Percentiles rank a stretch among this genome's conserved stretches.
Conservation (phyloP, 1,284 basidiomycete genomes). For the Puccinia polysora region DNA sequence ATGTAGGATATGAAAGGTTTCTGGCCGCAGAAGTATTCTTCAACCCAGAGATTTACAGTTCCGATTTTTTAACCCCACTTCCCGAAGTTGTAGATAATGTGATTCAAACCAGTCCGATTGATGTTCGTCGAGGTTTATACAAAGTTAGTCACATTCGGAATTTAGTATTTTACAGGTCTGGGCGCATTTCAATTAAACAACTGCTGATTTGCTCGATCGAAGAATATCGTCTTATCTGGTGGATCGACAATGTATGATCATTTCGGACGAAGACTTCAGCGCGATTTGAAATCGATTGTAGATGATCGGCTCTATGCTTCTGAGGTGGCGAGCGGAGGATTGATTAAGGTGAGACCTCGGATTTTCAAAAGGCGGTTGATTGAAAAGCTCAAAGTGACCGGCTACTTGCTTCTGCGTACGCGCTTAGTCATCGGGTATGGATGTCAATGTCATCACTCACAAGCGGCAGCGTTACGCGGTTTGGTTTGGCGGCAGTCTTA, state of each 20-base stretch:
- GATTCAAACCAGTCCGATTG: slow-evolving; percentile 92
- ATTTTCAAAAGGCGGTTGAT: no score
- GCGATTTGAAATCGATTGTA: slow-evolving; percentile 89
- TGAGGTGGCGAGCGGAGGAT: slow-evolving; percentile 69
- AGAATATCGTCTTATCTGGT: slow-evolving; percentile 90
- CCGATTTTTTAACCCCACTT: slow-evolving; percentile 94
- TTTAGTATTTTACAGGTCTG: neutral
- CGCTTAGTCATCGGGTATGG: slow-evolving; percentile 45
- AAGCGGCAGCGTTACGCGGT: slow-evolving; percentile 97
- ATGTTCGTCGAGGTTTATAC: slow-evolving; percentile 87
- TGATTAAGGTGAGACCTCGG: slow-evolving; percentile 69
- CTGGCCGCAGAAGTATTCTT: slow-evolving; percentile 99
- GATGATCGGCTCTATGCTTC: slow-evolving; percentile 80
- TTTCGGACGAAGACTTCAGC: slow-evolving; percentile 90
- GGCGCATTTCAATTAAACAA: neutral
- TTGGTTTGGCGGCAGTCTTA: slow-evolving; percentile 93
- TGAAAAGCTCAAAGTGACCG: no score
- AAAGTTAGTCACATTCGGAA: slow-evolving; percentile 63
- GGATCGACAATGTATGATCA: slow-evolving; percentile 98
- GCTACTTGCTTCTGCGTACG: no score
- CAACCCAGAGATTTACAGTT: slow-evolving; percentile 97
- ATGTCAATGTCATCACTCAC: slow-evolving; percentile 89
- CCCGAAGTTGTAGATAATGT: slow-evolving; percentile 95
- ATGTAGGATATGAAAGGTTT: slow-evolving; percentile 98
- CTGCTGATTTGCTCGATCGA: slow-evolving; percentile 1